phyloP scores from a whole-genome alignment of 202 grass and related monocot species.

The Cymbopogon flexuosus region DNA sequence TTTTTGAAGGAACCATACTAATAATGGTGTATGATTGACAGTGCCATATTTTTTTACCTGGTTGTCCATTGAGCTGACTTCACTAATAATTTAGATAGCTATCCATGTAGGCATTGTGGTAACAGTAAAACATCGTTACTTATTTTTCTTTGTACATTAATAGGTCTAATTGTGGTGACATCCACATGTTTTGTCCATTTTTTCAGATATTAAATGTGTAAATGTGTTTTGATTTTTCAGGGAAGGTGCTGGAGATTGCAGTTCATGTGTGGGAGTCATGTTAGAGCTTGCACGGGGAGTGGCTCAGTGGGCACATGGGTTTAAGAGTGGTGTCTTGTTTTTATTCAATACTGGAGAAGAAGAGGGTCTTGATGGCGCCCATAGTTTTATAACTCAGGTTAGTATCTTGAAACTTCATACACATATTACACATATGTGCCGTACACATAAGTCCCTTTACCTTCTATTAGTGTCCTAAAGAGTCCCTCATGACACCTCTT shows the following conservation, averaged over 20 bases:
- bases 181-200: neutral
- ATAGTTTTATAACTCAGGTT: conserved; percentile 99
- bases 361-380: conserved; percentile 89
- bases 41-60: neutral
- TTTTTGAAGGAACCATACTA: conserved; percentile 9
- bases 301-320: conserved; percentile 87
- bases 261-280: conserved; percentile 93
- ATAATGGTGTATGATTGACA: neutral
- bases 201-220: neutral
- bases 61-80: neutral
- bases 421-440: neutral
- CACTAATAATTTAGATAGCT: conserved; percentile 3
- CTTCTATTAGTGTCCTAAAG: conserved; percentile 3
- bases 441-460: neutral
- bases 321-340: conserved; percentile 81
- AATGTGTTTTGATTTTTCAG: conserved; percentile 41
- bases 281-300: conserved; percentile 86
- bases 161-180: neutral
- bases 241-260: conserved; percentile 95
- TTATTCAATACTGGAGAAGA: conserved; percentile 99
- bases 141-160: neutral
- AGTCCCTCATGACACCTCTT: neutral
- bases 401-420: conserved; percentile 24
- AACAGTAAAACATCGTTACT: neutral
- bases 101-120: neutral